Conservation (phyloP, 805 yeast species). For the Zygoascus bituminiphila region DNA sequence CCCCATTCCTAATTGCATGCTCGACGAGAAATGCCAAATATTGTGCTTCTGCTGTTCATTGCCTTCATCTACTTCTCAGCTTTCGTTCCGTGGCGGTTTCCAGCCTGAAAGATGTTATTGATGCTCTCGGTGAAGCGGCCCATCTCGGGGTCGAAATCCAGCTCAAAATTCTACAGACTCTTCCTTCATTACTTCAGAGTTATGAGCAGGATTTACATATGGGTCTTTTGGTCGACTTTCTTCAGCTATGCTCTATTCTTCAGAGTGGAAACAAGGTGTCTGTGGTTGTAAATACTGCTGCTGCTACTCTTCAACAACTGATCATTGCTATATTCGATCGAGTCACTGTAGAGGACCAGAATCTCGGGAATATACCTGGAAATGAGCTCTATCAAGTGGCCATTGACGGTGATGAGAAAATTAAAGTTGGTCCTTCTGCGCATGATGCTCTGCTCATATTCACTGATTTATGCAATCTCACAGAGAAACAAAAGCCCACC, state of each 20-base stretch:
- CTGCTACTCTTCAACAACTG: constrained; percentile 86
- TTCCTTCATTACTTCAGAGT: constrained; percentile 65
- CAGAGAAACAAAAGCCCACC: constrained; percentile 48
- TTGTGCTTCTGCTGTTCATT: constrained; percentile 62
- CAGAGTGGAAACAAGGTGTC: constrained; percentile 61
- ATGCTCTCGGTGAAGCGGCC: constrained; percentile 64
- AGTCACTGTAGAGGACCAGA: constrained; percentile 36
- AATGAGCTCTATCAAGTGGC: constrained; percentile 14
- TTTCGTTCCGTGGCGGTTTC: constrained; percentile 46
- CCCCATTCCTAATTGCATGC: constrained; percentile 68
- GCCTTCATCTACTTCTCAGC: constrained; percentile 54
- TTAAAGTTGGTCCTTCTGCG: constrained; percentile 44
- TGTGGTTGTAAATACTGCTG: constrained; percentile 81
- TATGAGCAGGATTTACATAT: constrained; percentile 52
- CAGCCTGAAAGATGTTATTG: constrained; percentile 47
- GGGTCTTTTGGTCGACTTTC: constrained; percentile 45
- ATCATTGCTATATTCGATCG: constrained; percentile 71
- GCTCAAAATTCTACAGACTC: constrained; percentile 71
- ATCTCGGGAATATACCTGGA: constrained; percentile 8
- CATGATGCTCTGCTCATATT: constrained; percentile 66
- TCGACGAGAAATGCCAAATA: constrained; percentile 67
- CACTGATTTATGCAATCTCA: constrained; percentile 60
- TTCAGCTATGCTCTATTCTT: constrained; percentile 63
- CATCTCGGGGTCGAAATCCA: constrained; percentile 75
- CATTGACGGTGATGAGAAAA: constrained; percentile 37